Base-by-base conservation (phyloP, 1,284 basidiomycete genomes). In the Austroboletus novae-zelandiae region DNA sequence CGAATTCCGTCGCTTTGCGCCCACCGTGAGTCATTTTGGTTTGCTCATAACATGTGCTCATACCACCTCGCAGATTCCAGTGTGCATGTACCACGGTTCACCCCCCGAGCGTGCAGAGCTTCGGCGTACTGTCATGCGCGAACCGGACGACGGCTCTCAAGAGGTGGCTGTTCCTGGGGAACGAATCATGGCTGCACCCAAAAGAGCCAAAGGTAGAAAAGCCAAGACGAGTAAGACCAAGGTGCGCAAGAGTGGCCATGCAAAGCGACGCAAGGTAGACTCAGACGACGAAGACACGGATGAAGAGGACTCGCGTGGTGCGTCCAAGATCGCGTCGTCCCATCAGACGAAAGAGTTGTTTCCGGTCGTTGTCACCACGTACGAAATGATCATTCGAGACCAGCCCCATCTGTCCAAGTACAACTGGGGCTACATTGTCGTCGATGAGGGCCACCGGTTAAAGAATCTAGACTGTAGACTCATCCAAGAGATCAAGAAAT, bases 401-500 rank as follows among this genome's bases (percentile, higher is more conserved):
- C 78, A 85, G 11, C 70, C 74, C 31, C 77, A 81, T 60, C 75
- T 96, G 31, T 72, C 79, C 5, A 77, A 79, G 45, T 86, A 88
- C 63, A 73, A 83, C 47, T 96, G 92, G 91, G 93, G 92, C 46
- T 96, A 93, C 62, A 91, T 98, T 58, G 90, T 98, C 47, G 94
- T 98, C 0, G 95, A 98, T 66, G 95, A 98, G 69, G 94, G 94
- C 0, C 95, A 98, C 68, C 78, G 95, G 23, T 69, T 98, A 60
- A 98, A 98, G 74, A 98, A 98, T 61, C 75, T 95, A 54, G 83
- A 98, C 63, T 94, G 91, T 69, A 86, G 83, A 71, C 80, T 98
- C 25, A 91, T 98, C 67, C 81, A 81, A 53, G 94, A 98, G 70
- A 86, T 98, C 57, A 97, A 96, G 74, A 83, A 84, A 60, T 94